A percentile compares a stretch with the other conserved stretches of the same genome.
These are phyloP conservation scores for Erythrobasidium hasegawianum DNA, from an alignment of 1,284 basidiomycete species.

Conservation along the genomic window DNA sequence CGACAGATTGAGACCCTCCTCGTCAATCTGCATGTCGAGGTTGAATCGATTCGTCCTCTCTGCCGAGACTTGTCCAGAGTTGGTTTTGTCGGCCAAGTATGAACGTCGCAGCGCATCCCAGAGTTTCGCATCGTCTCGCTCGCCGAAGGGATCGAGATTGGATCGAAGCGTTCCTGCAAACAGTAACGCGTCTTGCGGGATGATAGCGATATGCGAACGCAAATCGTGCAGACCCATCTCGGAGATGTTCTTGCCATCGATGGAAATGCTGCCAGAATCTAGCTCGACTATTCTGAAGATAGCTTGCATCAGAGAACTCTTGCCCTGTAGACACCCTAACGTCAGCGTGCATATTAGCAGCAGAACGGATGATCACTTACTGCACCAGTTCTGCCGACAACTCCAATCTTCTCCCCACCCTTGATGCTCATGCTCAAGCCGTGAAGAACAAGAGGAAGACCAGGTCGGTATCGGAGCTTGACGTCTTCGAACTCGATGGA, in stretches of 20 bases:
- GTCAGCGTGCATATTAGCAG: no score
- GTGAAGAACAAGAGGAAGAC: constrained; percentile 54
- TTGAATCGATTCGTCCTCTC: constrained; percentile 57
- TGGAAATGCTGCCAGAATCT: constrained; percentile 43
- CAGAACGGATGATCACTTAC: no score
- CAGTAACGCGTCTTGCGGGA: constrained; percentile 74
- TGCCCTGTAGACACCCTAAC: constrained; percentile 56
- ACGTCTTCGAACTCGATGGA: constrained; percentile 49
- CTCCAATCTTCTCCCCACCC: constrained; percentile 56
- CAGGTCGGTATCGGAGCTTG: constrained; percentile 41
- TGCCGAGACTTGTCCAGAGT: constrained; percentile 25
- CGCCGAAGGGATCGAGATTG: constrained; percentile 68
- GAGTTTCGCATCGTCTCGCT: constrained; percentile 53
- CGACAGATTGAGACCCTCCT: constrained; percentile 77
- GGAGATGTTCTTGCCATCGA: constrained; percentile 53
- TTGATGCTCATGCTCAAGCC: constrained; percentile 58
- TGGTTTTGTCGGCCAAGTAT: constrained; percentile 41
- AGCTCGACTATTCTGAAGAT: constrained; percentile 56
- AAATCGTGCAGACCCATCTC: constrained; percentile 54
- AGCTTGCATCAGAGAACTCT: constrained; percentile 66
- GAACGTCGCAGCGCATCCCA: constrained; percentile 46
- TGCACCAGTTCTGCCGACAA: constrained; percentile 53
- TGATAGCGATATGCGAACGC: constrained; percentile 57
- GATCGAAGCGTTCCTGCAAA: constrained; percentile 65
- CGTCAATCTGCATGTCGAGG: constrained; percentile 74